phyloP scores from a whole-genome alignment of 768 basidiomycete genomes.

The Mycena floridula region DNA sequence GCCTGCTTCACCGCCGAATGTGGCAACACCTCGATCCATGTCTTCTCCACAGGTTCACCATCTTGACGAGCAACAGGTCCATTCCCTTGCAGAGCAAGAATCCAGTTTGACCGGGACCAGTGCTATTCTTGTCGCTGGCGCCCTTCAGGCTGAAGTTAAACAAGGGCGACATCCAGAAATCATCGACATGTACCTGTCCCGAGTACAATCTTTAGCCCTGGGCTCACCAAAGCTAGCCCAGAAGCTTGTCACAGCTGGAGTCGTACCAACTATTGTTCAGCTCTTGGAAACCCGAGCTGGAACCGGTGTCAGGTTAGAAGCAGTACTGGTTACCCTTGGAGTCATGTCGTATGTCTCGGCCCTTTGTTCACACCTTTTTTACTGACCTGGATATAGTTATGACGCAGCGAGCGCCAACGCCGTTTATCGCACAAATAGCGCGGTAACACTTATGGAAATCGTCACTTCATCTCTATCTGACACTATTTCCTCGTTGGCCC shows the following conservation, averaged over 20 bases:
- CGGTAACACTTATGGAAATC: constrained; percentile 16
- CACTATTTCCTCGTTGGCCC: constrained; percentile 14
- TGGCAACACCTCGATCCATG: no score
- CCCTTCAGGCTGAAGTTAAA: constrained; percentile 18
- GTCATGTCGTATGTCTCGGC: constrained; percentile 14
- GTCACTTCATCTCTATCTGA: constrained; percentile 14
- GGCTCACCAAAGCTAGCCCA: constrained; percentile 17
- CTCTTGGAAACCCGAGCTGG: constrained; percentile 19
- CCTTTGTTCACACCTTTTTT: not conserved
- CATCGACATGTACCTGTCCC: constrained; percentile 16
- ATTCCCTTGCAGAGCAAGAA: no score
- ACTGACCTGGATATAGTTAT: constrained; percentile 5
- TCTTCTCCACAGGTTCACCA: no score
- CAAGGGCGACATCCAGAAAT: constrained; percentile 14
- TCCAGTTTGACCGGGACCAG: no score
- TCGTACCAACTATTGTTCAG: constrained; percentile 15
- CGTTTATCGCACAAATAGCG: constrained; percentile 18
- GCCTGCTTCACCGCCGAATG: no score
- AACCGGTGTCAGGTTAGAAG: constrained; percentile 14
- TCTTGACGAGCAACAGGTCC: no score
- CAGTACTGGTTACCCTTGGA: constrained; percentile 16
- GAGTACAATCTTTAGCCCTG: constrained; percentile 13
- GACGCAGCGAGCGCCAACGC: constrained; percentile 21
- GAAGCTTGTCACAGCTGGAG: constrained; percentile 19
- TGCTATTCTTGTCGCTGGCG: constrained; percentile 18